Conservation (phyloP, 2,329 filamentous ascomycete species). For the Torrubiellomyces zombiae region DNA sequence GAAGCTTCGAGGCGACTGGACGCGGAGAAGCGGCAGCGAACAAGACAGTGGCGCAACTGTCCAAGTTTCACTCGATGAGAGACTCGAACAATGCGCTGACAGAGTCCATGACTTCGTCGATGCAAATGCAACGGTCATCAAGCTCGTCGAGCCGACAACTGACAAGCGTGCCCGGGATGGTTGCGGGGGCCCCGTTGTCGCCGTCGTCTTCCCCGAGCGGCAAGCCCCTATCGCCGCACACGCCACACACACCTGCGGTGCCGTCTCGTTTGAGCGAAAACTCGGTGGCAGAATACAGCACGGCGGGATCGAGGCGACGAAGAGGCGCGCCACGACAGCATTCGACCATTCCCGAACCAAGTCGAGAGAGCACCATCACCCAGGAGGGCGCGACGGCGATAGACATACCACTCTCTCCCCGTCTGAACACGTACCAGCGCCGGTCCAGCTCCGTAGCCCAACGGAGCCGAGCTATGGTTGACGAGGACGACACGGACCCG, state of each 20-base stretch:
- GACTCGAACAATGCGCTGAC: constrained; percentile 80
- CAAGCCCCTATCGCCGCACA: constrained; percentile 79
- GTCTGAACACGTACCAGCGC: constrained; percentile 36
- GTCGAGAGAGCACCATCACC: constrained; percentile 22
- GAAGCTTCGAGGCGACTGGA: constrained; percentile 54
- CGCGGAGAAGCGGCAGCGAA: constrained; percentile 55
- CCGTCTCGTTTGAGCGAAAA: constrained; percentile 87
- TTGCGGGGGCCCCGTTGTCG: constrained; percentile 60
- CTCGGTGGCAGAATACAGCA: constrained; percentile 39
- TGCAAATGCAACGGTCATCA: constrained; percentile 68
- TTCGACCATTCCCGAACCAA: constrained; percentile 13
- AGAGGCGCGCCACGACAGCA: constrained; percentile 11
- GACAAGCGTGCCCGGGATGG: constrained; percentile 45
- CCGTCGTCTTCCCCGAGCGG: constrained; percentile 79
- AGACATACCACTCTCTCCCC: constrained; percentile 56
- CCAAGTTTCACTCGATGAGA: constrained; percentile 73
- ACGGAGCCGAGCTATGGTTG: constrained; percentile 34
- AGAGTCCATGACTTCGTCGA: constrained; percentile 83
- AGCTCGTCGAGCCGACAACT: constrained; percentile 51
- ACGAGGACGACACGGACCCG: constrained; percentile 44
- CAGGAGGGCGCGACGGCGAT: constrained; percentile 47
- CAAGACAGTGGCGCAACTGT: constrained; percentile 62
- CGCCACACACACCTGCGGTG: constrained; percentile 82
- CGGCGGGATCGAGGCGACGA: constrained; percentile 13
- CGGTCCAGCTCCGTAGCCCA: constrained; percentile 56